Conservation (phyloP, 129 eudicot species). For the Centaurea solstitialis region DNA sequence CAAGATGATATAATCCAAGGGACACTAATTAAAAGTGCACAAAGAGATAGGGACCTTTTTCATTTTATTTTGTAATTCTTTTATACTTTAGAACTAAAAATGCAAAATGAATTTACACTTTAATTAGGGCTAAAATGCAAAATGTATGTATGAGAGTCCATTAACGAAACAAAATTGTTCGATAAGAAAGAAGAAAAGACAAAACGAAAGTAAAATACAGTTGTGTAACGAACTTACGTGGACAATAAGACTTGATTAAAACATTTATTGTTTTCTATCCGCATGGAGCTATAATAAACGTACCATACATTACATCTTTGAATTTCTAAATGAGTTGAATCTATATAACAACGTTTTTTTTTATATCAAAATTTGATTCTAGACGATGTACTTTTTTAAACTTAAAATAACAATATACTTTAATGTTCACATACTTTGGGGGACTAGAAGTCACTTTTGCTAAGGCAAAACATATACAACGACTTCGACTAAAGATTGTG, state of each 20-base stretch:
- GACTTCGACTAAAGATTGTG: background rate
- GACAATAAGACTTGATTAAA: background rate
- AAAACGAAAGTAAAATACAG: background rate
- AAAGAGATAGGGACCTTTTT: background rate
- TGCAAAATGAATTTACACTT: background rate
- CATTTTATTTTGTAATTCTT: background rate
- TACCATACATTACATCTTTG: background rate
- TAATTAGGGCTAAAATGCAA: background rate
- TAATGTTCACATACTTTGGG: background rate
- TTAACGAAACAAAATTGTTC: background rate
- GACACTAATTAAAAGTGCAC: background rate
- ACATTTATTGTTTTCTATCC: background rate
- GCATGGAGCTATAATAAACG: background rate
- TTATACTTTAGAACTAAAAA: background rate
- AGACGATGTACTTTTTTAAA: background rate
- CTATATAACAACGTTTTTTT: background rate
- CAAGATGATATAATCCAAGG: constrained; percentile 20
- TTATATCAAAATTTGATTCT: background rate
- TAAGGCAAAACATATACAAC: background rate
- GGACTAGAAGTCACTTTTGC: background rate
- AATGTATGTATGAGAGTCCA: background rate
- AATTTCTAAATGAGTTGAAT: background rate
- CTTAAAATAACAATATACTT: background rate
- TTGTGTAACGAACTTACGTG: background rate
- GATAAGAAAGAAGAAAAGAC: background rate